Evolutionary conservation across 352 stramenopile species (phyloP), one percentile per base, ranked within the genome.

Genomic region (Globisporangium splendens): DNA sequence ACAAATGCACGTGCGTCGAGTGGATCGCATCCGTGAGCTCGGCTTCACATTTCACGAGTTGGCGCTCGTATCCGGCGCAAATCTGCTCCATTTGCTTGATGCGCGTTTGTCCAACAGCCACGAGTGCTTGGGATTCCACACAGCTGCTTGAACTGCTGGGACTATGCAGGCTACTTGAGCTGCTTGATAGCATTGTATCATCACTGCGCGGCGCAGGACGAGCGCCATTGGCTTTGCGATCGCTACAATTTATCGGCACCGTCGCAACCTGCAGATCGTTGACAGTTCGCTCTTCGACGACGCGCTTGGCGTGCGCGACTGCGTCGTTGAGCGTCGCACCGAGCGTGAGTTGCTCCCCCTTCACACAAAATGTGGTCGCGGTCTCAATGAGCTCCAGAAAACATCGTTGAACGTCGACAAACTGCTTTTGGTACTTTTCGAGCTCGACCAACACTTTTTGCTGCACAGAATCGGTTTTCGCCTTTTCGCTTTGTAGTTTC

Each of bases 11-110:
- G 24, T 56, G 74, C 66, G 56, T 63, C 1, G 75, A 83, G 56
- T 80, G 69, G 46, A 82, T 72, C 7, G 75, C 75, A 28, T 71
- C 62, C 2, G 74, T 79, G 39, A 87, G 66, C 39, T 83, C 79
- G 0, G 58, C 70, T 38, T 89, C 77, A 18, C 66, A 73, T 1
- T 69, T 72, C 13, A 75, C 56, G 15, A 89, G 67, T 60, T 88
- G 79, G 2, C 54, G 59, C 14, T 89, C 79, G 46, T 89, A 88
- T 2, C 53, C 46, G 1, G 39, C 56, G 46, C 72, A 83, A 28
- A 83, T 66, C 6, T 62, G 42, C 56, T 71, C 51, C 38, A 88
- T 59, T 28, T 88, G 72, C 41, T 70, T 59, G 13, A 86, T 62
- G 41, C 75, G 66, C 21, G 74, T 54, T 2, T 64, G 59, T 18